Evolutionary conservation across 306 rosid species (phyloP), one percentile per base, ranked within the genome.

Genomic region (Rosa persica): DNA sequence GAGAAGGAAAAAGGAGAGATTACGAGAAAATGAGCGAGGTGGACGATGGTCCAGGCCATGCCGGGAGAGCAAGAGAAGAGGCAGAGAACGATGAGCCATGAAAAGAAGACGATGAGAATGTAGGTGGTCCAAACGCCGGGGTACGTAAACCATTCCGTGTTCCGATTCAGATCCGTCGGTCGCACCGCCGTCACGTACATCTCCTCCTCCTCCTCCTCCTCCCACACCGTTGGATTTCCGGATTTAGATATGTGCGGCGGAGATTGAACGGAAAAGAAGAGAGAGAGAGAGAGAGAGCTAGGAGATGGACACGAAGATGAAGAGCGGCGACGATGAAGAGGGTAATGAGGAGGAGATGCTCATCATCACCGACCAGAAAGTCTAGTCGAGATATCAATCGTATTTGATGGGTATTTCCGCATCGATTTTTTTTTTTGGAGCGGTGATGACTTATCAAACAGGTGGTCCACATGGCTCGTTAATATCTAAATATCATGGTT

Each of bases 1-100:
- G 4, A 36, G n/a, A 17, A 22, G 47, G 15, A 27, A 38, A 72
- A 12, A 20, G 12, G 20, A 19, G 7, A 43, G n/a, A 12, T 54
- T 4, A 84, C 88, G 49, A 81, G 76, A 42, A 81, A 85, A 67
- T 85, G 88, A 67, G 62, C 13, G 62, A 85, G 81, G 85, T 85
- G 83, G 62, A 85, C 85, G 79, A 85, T n/a, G 73, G 88, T 81
- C 88, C 88, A 85, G 48, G 88, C 85, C 79, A 52, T 74, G 88
- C 88, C 88, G 13, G 88, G 27, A 0, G 85, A 85, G 79, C 88
- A 85, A 42, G 62, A 39, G 72, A 85, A 58, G 40, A 85, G 58
- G 42, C 83, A 75, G 73, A 85, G 81, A 42, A 81, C 81, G 79
- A 72, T 12, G 65, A 85, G 81, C 88, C 88, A 85, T 22, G 88